Percentiles rank a stretch among this genome's conserved stretches.
Conservation (phyloP, 371 early-diverging fungal species). For the Blakeslea trispora region DNA sequence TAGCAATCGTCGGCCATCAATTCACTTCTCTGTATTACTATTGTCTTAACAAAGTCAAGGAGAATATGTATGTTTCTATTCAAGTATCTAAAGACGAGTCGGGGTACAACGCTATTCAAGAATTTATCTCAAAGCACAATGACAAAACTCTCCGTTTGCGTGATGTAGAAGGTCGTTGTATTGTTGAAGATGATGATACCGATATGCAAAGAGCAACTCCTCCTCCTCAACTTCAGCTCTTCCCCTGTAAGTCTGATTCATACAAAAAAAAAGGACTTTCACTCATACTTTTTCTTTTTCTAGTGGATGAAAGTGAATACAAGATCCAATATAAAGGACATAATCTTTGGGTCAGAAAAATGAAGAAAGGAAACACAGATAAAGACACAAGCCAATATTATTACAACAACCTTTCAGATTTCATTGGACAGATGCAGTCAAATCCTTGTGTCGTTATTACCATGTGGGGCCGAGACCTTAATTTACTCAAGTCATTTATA, state of each 20-base stretch:
- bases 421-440: conserved; percentile 23
- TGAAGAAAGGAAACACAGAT: conserved; percentile 16
- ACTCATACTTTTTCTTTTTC: not conserved
- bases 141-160: conserved; percentile 4
- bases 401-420: conserved; percentile 19
- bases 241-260: conserved; percentile 33
- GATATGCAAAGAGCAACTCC: conserved; percentile 14
- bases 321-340: conserved; percentile 32
- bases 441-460: conserved; percentile 27
- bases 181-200: conserved; percentile 9
- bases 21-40: conserved; percentile 7
- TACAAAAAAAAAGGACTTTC: not conserved
- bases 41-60: not conserved
- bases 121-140: conserved; percentile 20
- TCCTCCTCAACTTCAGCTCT: conserved; percentile 28
- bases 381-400: not conserved
- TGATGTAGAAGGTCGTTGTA: conserved; percentile 23
- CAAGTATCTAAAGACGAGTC: conserved; percentile 17
- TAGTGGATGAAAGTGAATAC: conserved; percentile 24
- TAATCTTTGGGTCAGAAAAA: conserved; percentile 29
- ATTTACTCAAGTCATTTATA: conserved; percentile 20
- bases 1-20: conserved; percentile 25
- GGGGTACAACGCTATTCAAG: conserved; percentile 23
- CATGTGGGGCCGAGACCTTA: conserved; percentile 29
- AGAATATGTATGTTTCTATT: conserved; percentile 28